A percentile compares a stretch with the other conserved stretches of the same genome.
Evolutionary conservation across 495 filamentous ascomycete genomes (phyloP).

Genomic region (Penicillium atrosanguineum): DNA sequence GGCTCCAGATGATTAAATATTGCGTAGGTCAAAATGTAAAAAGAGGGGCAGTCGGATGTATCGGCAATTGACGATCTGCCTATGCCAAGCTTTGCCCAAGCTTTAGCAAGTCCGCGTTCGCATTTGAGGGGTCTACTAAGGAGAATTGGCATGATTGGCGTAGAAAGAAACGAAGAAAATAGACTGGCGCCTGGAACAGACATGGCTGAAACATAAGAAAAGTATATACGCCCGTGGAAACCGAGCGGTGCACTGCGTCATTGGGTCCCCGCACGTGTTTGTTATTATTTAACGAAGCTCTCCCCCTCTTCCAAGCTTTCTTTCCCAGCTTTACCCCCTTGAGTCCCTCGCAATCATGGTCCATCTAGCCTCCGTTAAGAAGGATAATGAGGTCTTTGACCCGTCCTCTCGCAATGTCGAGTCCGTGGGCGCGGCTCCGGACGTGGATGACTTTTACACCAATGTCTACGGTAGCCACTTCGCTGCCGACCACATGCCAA

Average conservation of each 20-base stretch:
- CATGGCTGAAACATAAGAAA: conserved; percentile 2
- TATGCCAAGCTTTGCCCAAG: conserved; percentile 30
- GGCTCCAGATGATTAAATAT: conserved; percentile 6
- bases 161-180: not conserved
- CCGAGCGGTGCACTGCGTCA: conserved; percentile 1
- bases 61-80: conserved; percentile 5
- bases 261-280: conserved; percentile 4
- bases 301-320: not conserved
- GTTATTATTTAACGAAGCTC: not conserved
- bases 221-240: not conserved
- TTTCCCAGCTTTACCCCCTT: not conserved
- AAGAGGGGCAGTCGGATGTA: conserved; percentile 9
- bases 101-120: not conserved
- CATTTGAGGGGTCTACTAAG: not conserved
- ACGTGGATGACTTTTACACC: conserved; percentile 60
- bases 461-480: conserved; percentile 85
- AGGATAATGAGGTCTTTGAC: conserved; percentile 27
- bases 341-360: conserved; percentile 30
- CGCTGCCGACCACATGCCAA: conserved; percentile 64
- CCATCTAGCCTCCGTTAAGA: conserved; percentile 37
- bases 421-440: conserved; percentile 32
- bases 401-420: conserved; percentile 24
- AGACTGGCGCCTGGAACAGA: not conserved
- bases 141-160: not conserved
- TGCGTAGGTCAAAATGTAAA: not conserved